phyloP scores from a whole-genome alignment of 148 eudicot species.

The Fagopyrum esculentum region DNA sequence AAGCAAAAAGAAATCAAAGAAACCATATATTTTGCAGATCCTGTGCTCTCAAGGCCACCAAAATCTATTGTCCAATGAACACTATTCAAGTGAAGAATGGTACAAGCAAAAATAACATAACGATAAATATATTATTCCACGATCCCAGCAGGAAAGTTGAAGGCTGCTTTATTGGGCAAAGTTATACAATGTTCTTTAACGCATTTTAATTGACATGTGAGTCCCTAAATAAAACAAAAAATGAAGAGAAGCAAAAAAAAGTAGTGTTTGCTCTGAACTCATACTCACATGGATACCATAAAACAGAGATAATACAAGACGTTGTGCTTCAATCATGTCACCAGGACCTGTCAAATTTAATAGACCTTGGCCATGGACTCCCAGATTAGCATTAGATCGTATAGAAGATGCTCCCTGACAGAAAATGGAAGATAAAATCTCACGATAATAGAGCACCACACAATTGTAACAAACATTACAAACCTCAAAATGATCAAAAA shows the following conservation, averaged over 20 bases:
- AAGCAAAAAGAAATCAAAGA: background rate
- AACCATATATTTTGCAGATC: background rate
- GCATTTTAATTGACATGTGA: background rate
- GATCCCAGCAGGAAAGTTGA: background rate
- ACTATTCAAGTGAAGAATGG: background rate
- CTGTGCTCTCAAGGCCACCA: background rate
- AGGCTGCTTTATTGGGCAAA: background rate
- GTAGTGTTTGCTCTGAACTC: conserved; percentile 1
- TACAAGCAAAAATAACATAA: background rate
- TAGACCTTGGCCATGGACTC: conserved; percentile 96
- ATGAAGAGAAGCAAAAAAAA: background rate
- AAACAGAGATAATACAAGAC: conserved; percentile 77
- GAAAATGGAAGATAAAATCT: conserved; percentile 13
- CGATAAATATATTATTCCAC: background rate
- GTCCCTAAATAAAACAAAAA: background rate
- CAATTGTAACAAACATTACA: background rate
- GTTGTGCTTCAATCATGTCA: conserved; percentile 91
- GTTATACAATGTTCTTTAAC: background rate
- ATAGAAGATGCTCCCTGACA: conserved; percentile 84
- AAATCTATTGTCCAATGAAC: background rate
- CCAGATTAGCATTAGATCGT: conserved; percentile 84
- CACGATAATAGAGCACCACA: background rate
- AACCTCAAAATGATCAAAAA: background rate
- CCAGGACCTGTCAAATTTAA: conserved; percentile 90
- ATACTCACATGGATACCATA: conserved; percentile 83